A percentile compares a stretch with the other conserved stretches of the same genome.
Evolutionary conservation across 768 basidiomycete species (phyloP).

Genomic region (Naganishia vishniacii): DNA sequence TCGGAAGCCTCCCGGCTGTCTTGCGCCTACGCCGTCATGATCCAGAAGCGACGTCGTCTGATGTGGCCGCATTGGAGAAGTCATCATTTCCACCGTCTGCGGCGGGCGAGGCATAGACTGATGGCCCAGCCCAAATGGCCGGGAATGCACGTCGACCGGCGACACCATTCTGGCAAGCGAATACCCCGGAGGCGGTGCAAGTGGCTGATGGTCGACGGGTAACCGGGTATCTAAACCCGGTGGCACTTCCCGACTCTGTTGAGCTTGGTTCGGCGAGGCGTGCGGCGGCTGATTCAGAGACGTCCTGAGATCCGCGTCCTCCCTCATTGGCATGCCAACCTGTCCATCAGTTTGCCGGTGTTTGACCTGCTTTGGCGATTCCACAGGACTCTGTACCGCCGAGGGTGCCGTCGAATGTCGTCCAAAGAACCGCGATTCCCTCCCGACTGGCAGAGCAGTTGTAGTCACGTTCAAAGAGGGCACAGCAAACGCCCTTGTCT

Average conservation of each 20-base stretch:
- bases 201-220: not conserved
- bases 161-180: not conserved
- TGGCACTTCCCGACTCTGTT: not conserved
- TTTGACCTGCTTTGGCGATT: not conserved
- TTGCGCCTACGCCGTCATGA: not conserved
- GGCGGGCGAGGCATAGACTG: too few species aligned
- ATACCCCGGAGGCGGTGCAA: not conserved
- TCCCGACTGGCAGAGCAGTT: not conserved
- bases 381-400: constrained; percentile 1
- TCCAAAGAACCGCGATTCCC: constrained; percentile 3
- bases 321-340: too few species aligned
- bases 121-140: not conserved
- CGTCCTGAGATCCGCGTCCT: not conserved
- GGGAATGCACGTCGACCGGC: not conserved
- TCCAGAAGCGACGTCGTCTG: not conserved
- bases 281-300: not conserved
- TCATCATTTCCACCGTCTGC: not conserved
- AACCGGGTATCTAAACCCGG: not conserved
- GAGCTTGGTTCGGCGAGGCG: not conserved
- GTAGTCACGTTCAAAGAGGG: not conserved
- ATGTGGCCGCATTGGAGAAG: not conserved
- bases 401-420: not conserved
- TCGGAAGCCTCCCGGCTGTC: not conserved
- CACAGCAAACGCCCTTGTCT: not conserved
- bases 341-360: not conserved